phyloP scores from a whole-genome alignment of 2,329 filamentous ascomycete species.

The Venturia asperata region DNA sequence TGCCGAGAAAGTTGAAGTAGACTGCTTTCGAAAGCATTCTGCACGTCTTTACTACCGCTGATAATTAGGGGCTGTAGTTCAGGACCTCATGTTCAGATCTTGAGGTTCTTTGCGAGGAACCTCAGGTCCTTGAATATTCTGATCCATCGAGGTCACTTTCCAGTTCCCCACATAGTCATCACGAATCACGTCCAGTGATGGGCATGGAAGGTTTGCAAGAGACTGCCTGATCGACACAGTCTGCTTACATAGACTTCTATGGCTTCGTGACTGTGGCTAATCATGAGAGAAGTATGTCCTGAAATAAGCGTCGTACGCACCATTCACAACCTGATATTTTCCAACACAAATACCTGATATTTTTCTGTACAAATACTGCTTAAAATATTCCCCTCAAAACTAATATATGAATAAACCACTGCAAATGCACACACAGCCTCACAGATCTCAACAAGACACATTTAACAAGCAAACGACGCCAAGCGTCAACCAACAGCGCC shows the following conservation, averaged over 20 bases:
- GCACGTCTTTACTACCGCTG: no score
- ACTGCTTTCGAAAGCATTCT: no score
- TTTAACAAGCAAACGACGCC: background rate
- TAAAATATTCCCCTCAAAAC: background rate
- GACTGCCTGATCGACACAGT: background rate
- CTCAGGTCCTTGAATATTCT: background rate
- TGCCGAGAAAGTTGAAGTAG: no score
- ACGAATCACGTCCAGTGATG: background rate
- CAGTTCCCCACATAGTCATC: background rate
- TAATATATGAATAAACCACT: background rate
- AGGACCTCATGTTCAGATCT: background rate
- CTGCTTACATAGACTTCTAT: background rate
- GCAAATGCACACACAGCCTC: background rate
- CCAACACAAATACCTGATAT: no score
- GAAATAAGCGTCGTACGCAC: background rate
- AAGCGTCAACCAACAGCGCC: background rate
- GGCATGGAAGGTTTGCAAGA: background rate
- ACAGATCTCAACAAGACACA: background rate
- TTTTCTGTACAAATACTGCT: no score
- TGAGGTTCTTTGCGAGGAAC: background rate
- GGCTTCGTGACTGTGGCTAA: background rate
- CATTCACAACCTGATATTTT: background rate
- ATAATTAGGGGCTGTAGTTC: no score
- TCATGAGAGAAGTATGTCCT: background rate
- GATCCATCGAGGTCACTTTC: background rate